Conservation (phyloP, 331 rosid genomes). For the Prunus yedoensis region DNA sequence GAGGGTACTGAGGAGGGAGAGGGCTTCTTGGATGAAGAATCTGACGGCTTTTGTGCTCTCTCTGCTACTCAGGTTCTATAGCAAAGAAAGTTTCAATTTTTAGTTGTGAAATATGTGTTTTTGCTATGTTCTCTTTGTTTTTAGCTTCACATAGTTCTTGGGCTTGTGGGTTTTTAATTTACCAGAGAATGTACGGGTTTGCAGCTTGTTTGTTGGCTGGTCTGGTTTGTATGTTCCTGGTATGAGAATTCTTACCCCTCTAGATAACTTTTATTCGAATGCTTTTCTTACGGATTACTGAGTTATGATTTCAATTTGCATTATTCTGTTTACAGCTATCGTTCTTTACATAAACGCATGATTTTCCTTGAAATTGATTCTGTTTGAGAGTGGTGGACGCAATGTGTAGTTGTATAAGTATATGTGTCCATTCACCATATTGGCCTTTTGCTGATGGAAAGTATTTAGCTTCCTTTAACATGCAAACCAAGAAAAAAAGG, state of each 20-base stretch:
- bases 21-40: constrained; percentile 56
- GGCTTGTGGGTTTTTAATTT: constrained; percentile 35
- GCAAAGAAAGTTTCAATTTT: not conserved
- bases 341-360: not conserved
- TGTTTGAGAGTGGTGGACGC: not conserved
- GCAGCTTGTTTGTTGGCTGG: constrained; percentile 75
- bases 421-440: not conserved
- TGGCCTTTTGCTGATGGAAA: not conserved
- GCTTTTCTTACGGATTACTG: not conserved
- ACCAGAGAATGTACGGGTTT: constrained; percentile 84
- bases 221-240: constrained; percentile 74
- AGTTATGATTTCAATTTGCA: not conserved
- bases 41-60: constrained; percentile 59
- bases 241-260: constrained; percentile 31
- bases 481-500: not conserved
- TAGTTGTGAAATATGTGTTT: not conserved
- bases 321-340: not conserved
- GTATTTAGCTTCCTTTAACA: not conserved
- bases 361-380: not conserved
- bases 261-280: not conserved
- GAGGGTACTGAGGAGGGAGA: constrained; percentile 54
- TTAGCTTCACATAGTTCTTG: constrained; percentile 23
- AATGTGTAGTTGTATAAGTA: not conserved
- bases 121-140: constrained; percentile 14
- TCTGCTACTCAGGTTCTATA: constrained; percentile 67